phyloP scores from a whole-genome alignment of 768 basidiomycete species.

The Cubamyces sp. region DNA sequence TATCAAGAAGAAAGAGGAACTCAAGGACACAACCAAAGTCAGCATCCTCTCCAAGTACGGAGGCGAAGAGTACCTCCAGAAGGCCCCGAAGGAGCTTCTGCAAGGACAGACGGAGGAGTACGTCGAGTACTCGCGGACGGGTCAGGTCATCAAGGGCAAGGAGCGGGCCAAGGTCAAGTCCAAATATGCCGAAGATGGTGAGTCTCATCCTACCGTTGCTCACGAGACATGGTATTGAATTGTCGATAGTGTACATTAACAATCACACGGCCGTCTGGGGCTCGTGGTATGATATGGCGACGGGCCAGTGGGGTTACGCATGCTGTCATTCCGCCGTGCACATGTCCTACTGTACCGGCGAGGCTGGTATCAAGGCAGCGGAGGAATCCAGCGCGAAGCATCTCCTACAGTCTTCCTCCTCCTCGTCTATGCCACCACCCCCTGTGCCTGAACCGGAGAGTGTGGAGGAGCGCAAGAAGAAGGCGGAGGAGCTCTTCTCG shows the following conservation, averaged over 20 bases:
- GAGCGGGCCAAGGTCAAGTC: constrained; percentile 86
- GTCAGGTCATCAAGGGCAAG: constrained; percentile 88
- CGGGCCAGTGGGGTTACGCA: constrained; percentile 86
- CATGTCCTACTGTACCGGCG: constrained; percentile 89
- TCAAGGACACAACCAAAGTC: constrained; percentile 86
- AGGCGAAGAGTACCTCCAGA: constrained; percentile 89
- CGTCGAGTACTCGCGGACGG: constrained; percentile 93
- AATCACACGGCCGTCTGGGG: constrained; percentile 99
- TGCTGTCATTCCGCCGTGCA: constrained; percentile 92
- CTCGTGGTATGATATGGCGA: constrained; percentile 81
- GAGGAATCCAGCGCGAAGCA: constrained; percentile 75
- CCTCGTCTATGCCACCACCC: constrained; percentile 32
- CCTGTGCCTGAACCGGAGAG: constrained; percentile 31
- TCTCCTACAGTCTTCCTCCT: constrained; percentile 54
- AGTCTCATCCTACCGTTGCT: constrained; percentile 34
- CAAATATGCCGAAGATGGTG: constrained; percentile 97
- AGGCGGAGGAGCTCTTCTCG: constrained; percentile 71
- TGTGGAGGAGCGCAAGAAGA: constrained; percentile 40
- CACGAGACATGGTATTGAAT: constrained; percentile 8
- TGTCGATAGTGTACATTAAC: constrained; percentile 72
- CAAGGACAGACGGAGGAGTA: constrained; percentile 97
- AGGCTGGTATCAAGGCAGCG: constrained; percentile 79
- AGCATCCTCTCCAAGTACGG: constrained; percentile 93
- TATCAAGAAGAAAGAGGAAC: constrained; percentile 87
- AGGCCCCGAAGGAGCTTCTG: constrained; percentile 88